Evolutionary conservation across 1,284 basidiomycete species (phyloP).

Genomic region (Singerocomus inundabilis): DNA sequence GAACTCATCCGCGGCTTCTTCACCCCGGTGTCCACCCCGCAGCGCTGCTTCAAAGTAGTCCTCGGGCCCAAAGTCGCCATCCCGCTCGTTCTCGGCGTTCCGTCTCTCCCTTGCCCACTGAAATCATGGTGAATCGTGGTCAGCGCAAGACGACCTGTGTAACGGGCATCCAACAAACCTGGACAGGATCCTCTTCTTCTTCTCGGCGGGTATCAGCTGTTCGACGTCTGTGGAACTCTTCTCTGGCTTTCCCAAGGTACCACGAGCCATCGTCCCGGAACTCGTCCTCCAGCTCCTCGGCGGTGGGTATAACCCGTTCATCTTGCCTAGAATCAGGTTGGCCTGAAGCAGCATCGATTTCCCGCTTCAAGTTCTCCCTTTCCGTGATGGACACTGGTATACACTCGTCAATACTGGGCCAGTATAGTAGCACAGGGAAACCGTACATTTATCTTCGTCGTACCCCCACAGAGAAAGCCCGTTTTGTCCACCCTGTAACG

Average conservation of each 20-base stretch:
- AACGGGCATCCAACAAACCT: conserved; percentile 39
- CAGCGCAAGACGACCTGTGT: neutral
- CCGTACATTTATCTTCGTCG: conserved; percentile 46
- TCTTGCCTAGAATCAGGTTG: conserved; percentile 16
- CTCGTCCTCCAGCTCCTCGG: conserved; percentile 27
- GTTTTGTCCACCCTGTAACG: conserved; percentile 63
- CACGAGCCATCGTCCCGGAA: conserved; percentile 58
- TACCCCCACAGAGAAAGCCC: conserved; percentile 62
- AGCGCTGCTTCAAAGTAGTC: conserved; percentile 74
- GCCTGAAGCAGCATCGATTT: conserved; percentile 28
- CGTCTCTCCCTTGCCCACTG: conserved; percentile 77
- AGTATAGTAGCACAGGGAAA: neutral
- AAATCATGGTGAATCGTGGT: conserved; percentile 7
- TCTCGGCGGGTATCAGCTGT: conserved; percentile 40
- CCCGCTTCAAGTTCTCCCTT: conserved; percentile 19
- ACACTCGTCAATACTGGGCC: conserved; percentile 9
- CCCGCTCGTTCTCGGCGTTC: conserved; percentile 67
- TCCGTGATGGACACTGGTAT: conserved; percentile 28
- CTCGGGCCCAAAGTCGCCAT: conserved; percentile 73
- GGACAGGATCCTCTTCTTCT: conserved; percentile 69
- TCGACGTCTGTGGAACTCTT: conserved; percentile 62
- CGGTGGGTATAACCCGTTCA: conserved; percentile 24
- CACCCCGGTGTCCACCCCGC: conserved; percentile 57
- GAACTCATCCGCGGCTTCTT: conserved; percentile 61
- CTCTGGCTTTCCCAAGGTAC: conserved; percentile 77